Base-by-base conservation (phyloP, 495 filamentous ascomycete genomes). In the Hypoxylon perforatum region DNA sequence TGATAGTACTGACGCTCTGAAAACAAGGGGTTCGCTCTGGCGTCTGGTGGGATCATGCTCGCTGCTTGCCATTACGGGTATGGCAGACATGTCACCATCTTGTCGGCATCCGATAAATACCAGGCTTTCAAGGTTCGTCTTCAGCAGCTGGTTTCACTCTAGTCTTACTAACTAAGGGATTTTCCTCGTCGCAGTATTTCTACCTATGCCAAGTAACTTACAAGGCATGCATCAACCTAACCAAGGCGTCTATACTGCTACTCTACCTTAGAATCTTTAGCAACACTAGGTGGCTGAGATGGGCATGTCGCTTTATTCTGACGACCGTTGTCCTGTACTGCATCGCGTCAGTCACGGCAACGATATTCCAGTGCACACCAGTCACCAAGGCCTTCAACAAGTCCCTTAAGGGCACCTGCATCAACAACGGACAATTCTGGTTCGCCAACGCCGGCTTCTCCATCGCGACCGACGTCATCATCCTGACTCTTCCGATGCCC, bases 401-500 rank as follows among this genome's bases (percentile, higher is more conserved):
- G 44, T 62, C 75, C 2, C 69, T 87, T 3, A 71, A 77, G 0
- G 84, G 84, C 4, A 58, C 57, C 25, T 91, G 88, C 67, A 78
- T 89, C 48, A 80, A 77, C 54, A 73, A 71, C 12, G 69, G 66
- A 1, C 63, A 71, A 11, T 73, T 80, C 52, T 80, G 78, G 74
- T 84, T 84, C 50, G 79, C 83, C 63, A 87, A 86, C 56, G 81
- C 84, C 1, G 79, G 78, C 0, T 81, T 88, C 70, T 81, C 81
- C 18, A 86, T 87, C 33, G 66, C 69, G n/a, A 84, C 81, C 15
- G 86, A 89, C 66, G 30, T 87, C n/a, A 73, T 82, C 22, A 81
- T 89, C 12, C 79, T 88, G 4, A 50, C 81, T 3, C 52, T 88
- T 25, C 87, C 87, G 4, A 84, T 89, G 78, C 84, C 83, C 1